Percentiles rank a stretch among this genome's conserved stretches.
Conservation (phyloP, 2,329 filamentous ascomycete species). For the Fusarium sp. region DNA sequence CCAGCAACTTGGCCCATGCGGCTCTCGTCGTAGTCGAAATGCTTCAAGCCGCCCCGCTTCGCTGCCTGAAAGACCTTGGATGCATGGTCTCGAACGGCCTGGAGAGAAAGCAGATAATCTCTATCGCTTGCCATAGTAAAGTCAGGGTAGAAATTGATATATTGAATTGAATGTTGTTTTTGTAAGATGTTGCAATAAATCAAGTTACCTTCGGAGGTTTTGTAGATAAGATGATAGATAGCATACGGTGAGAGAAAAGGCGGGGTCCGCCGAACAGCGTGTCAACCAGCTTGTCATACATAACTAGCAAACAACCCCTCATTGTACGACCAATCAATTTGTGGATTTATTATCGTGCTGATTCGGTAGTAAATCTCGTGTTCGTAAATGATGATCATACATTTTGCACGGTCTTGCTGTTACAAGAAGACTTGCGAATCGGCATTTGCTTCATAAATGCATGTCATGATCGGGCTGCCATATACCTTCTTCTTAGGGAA, state of each 20-base stretch:
- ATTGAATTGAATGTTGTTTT: neutral
- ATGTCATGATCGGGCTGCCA: neutral
- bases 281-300: constrained; percentile 6
- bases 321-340: neutral
- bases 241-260: constrained; percentile 4
- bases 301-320: neutral
- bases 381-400: neutral
- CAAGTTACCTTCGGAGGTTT: neutral
- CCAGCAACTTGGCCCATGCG: constrained; percentile 54
- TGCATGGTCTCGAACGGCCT: constrained; percentile 52
- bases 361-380: neutral
- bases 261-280: constrained; percentile 1
- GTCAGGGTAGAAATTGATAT: fast-evolving
- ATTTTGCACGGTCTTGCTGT: neutral
- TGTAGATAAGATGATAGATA: neutral
- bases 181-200: neutral
- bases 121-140: constrained; percentile 17
- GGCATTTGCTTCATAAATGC: neutral
- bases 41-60: constrained; percentile 52
- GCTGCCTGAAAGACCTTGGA: constrained; percentile 51
- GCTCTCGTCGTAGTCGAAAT: constrained; percentile 56
- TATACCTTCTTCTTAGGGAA: neutral
- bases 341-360: neutral
- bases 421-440: neutral
- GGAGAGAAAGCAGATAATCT: constrained; percentile 52